Conservation (phyloP, 768 basidiomycete genomes). For the Clitopilus hobsonii region DNA sequence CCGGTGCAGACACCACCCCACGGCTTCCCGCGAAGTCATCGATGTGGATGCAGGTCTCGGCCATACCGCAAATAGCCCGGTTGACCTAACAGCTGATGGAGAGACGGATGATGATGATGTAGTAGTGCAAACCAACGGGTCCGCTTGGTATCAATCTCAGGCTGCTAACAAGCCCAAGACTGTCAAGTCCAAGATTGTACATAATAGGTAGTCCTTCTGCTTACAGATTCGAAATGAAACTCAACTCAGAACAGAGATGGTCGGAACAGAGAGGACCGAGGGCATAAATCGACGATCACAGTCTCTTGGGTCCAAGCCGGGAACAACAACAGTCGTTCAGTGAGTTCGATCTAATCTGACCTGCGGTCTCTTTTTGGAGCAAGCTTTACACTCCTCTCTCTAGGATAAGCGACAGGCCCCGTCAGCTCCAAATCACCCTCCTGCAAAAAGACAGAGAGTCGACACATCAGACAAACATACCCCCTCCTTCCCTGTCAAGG, state of each 20-base stretch:
- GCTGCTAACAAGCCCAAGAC: too few species aligned
- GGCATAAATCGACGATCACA: neutral
- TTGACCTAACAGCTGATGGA: slow-evolving; percentile 1
- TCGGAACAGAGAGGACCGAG: too few species aligned
- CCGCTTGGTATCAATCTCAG: too few species aligned
- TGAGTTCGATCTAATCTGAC: too few species aligned
- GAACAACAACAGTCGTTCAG: too few species aligned
- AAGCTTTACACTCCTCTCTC: neutral
- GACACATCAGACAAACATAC: neutral
- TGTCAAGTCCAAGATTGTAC: too few species aligned
- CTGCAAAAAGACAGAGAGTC: neutral
- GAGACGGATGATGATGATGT: slow-evolving; percentile 3
- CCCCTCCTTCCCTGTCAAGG: too few species aligned
- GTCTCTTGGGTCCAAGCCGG: neutral
- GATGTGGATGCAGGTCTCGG: slow-evolving; percentile 4
- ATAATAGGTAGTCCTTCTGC: too few species aligned
- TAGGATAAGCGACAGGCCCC: neutral
- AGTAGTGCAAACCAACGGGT: neutral
- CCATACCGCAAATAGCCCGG: neutral
- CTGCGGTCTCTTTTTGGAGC: too few species aligned
- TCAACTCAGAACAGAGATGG: too few species aligned
- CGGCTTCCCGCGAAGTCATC: neutral
- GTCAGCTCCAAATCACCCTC: neutral
- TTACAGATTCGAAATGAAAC: too few species aligned
- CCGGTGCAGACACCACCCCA: neutral